A percentile compares a stretch with the other conserved stretches of the same genome.
Evolutionary conservation across 805 yeast genomes (phyloP).

Genomic region (Candida argentea): DNA sequence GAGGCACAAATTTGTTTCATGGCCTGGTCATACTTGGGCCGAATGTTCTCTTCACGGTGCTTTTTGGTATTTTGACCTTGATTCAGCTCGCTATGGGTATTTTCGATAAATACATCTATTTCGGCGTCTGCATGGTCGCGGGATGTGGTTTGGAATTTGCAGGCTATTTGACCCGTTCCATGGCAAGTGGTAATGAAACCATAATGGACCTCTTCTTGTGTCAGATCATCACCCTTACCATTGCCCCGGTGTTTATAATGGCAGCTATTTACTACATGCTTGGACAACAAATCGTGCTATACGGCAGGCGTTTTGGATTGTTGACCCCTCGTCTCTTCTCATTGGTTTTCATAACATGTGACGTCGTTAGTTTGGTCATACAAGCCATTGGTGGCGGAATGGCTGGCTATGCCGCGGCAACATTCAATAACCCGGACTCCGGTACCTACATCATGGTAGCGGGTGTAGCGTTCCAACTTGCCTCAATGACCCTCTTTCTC

Average conservation of each 20-base stretch:
- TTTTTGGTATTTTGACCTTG: conserved; percentile 32
- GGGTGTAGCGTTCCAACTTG: conserved; percentile 71
- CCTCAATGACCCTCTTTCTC: conserved; percentile 55
- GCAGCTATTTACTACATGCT: conserved; percentile 71
- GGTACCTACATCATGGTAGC: conserved; percentile 70
- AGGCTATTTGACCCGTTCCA: conserved; percentile 57
- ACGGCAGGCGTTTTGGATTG: conserved; percentile 34
- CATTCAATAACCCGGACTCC: conserved; percentile 15
- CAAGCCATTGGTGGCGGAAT: conserved; percentile 76
- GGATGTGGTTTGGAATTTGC: conserved; percentile 53
- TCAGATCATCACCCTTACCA: conserved; percentile 60
- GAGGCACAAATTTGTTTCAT: conserved; percentile 23
- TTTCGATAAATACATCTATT: conserved; percentile 53
- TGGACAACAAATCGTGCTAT: conserved; percentile 55
- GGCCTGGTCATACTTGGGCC: conserved; percentile 39
- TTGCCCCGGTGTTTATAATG: conserved; percentile 79
- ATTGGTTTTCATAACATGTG: conserved; percentile 55
- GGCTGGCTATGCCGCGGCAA: conserved; percentile 31
- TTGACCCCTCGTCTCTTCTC: conserved; percentile 52
- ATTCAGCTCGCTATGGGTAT: conserved; percentile 20
- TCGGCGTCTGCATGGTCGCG: conserved; percentile 43
- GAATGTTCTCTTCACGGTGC: conserved; percentile 44
- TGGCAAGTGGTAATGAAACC: conserved; percentile 25
- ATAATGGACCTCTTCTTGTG: conserved; percentile 37
- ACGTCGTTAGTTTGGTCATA: conserved; percentile 49